These are phyloP conservation scores for Tolypocladium pustulatum DNA, from an alignment of 2,329 filamentous ascomycete species.

Conservation along the genomic window DNA sequence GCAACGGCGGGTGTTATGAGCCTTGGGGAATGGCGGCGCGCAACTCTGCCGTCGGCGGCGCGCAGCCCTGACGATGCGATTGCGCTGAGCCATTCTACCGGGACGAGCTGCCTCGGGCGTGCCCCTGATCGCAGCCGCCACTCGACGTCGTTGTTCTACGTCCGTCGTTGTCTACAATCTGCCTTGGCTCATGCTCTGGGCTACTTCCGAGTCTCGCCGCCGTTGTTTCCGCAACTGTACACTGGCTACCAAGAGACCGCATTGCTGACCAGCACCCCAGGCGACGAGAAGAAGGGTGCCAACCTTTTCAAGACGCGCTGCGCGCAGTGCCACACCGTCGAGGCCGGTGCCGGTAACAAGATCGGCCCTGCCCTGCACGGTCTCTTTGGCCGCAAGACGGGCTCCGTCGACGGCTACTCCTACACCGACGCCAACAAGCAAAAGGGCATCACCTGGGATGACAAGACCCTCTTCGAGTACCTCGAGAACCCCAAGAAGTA, in stretches of 20 bases:
- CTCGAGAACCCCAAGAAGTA: constrained; percentile 99
- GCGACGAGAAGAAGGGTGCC: constrained; percentile 92
- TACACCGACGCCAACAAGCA: constrained; percentile 99
- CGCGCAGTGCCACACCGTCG: constrained; percentile 96
- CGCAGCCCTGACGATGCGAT: neutral
- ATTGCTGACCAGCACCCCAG: constrained; percentile 31
- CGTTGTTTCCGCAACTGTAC: neutral
- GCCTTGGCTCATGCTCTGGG: neutral
- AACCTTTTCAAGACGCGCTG: constrained; percentile 99
- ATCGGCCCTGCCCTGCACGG: constrained; percentile 94
- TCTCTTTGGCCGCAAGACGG: constrained; percentile 93
- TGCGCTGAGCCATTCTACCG: constrained; percentile 2
- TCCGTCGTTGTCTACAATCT: neutral
- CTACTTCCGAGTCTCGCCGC: neutral
- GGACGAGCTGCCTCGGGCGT: neutral
- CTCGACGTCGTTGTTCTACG: neutral
- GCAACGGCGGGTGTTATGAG: neutral
- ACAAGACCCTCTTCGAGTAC: constrained; percentile 86
- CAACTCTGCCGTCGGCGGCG: neutral
- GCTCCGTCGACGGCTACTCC: constrained; percentile 81
- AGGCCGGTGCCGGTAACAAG: constrained; percentile 88
- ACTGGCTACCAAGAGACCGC: neutral
- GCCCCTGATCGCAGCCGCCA: neutral
- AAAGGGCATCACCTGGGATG: constrained; percentile 83
- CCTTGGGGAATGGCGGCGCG: neutral